These are phyloP conservation scores for Aureobasidium pullulans DNA, from an alignment of 2,329 filamentous ascomycete species.

Conservation along the genomic window DNA sequence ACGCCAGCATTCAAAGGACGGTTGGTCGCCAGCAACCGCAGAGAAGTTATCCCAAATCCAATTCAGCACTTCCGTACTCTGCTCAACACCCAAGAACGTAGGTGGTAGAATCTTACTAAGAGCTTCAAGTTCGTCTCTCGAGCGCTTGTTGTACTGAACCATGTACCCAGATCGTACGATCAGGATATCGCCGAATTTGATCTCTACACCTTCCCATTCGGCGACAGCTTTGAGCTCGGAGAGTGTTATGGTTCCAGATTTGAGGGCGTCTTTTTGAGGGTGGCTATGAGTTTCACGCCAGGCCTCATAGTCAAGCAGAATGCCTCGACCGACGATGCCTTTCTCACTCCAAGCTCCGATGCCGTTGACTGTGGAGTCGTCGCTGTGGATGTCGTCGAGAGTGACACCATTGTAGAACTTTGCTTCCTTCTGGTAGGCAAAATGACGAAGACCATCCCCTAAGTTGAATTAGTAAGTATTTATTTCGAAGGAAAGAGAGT, in stretches of 20 bases:
- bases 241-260: constrained; percentile 29
- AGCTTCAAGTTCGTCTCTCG: constrained; percentile 30
- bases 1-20: constrained; percentile 32
- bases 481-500: neutral
- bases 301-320: constrained; percentile 47
- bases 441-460: constrained; percentile 49
- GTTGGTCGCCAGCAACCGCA: constrained; percentile 32
- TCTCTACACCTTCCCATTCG: constrained; percentile 39
- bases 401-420: constrained; percentile 32
- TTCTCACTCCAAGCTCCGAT: constrained; percentile 43
- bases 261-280: constrained; percentile 29
- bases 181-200: constrained; percentile 51
- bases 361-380: constrained; percentile 34
- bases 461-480: neutral
- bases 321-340: constrained; percentile 50
- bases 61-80: constrained; percentile 38
- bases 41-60: constrained; percentile 34
- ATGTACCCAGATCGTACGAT: constrained; percentile 44
- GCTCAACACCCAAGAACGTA: constrained; percentile 43
- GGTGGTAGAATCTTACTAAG: constrained; percentile 32
- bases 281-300: constrained; percentile 39
- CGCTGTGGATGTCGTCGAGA: constrained; percentile 34
- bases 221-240: constrained; percentile 38
- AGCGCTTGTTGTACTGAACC: constrained; percentile 32
- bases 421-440: constrained; percentile 40